Conservation (phyloP, 371 early-diverging fungal species). For the Batkoa obscura region DNA sequence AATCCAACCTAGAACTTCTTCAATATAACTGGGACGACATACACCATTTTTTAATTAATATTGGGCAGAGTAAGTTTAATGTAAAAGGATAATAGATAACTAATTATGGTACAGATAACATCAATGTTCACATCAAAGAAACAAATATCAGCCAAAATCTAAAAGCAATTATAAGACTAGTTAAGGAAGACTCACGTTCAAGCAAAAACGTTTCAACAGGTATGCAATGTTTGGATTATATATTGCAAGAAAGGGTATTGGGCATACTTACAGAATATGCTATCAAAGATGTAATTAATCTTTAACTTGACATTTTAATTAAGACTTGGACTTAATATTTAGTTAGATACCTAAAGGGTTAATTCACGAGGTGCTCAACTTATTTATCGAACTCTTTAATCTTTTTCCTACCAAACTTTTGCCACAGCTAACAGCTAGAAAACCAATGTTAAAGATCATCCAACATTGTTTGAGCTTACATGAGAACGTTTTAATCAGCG, state of each 20-base stretch:
- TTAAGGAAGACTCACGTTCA: neutral
- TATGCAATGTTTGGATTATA: neutral
- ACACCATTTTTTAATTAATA: neutral
- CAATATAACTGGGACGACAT: neutral
- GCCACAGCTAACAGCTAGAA: neutral
- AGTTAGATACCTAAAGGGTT: neutral
- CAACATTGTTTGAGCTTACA: neutral
- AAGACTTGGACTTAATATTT: too few relatives aligned
- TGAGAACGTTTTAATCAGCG: neutral
- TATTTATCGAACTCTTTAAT: neutral
- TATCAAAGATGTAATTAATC: neutral
- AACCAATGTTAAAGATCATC: neutral
- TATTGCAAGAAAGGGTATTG: neutral
- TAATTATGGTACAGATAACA: neutral
- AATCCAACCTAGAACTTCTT: neutral
- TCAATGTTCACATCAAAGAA: neutral
- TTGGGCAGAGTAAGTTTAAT: neutral
- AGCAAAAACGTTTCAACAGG: neutral
- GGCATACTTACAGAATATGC: neutral
- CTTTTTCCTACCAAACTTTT: neutral
- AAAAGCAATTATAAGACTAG: neutral
- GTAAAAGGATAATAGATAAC: too few relatives aligned
- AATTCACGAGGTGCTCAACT: neutral
- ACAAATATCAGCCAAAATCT: neutral
- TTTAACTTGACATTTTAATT: too few relatives aligned